phyloP scores from a whole-genome alignment of 331 rosid species.

The Malus hybrid region DNA sequence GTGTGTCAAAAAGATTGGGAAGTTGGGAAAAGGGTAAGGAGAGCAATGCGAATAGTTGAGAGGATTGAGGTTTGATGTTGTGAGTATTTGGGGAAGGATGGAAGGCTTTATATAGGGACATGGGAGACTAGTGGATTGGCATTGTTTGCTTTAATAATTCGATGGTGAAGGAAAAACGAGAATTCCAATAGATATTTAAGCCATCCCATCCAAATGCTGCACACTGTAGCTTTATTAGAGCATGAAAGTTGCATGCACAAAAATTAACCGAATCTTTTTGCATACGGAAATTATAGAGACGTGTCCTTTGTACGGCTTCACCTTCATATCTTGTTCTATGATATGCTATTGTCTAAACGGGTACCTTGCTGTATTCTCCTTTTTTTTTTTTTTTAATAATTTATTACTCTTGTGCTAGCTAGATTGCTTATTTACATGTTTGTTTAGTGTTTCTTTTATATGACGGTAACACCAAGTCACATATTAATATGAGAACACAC shows the following conservation, averaged over 20 bases:
- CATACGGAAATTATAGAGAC: slow-evolving; percentile 25
- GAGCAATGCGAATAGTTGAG: neutral
- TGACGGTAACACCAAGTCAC: neutral
- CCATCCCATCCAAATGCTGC: neutral
- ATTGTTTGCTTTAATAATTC: slow-evolving; percentile 1
- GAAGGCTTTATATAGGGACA: slow-evolving; percentile 46
- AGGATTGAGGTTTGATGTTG: slow-evolving; percentile 7
- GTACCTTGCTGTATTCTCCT: neutral
- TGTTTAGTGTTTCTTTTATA: neutral
- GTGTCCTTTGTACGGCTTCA: slow-evolving; percentile 50
- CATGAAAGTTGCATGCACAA: slow-evolving; percentile 1
- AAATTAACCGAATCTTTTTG: slow-evolving; percentile 29
- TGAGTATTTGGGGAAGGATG: neutral
- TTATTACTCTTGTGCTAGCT: too few relatives aligned
- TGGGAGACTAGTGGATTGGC: slow-evolving; percentile 12
- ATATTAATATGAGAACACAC: neutral
- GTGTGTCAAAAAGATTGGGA: neutral
- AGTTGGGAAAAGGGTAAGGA: neutral
- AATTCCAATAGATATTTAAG: slow-evolving; percentile 4
- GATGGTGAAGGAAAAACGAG: slow-evolving; percentile 16
- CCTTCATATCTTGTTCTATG: neutral
- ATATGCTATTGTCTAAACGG: neutral
- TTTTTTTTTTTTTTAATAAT: neutral
- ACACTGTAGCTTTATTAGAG: neutral
- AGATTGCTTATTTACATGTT: neutral